Percentiles rank a stretch among this genome's conserved stretches.
These are phyloP conservation scores for Penicillium sp. DNA, from an alignment of 2,329 filamentous ascomycete genomes.

Conservation along the genomic window DNA sequence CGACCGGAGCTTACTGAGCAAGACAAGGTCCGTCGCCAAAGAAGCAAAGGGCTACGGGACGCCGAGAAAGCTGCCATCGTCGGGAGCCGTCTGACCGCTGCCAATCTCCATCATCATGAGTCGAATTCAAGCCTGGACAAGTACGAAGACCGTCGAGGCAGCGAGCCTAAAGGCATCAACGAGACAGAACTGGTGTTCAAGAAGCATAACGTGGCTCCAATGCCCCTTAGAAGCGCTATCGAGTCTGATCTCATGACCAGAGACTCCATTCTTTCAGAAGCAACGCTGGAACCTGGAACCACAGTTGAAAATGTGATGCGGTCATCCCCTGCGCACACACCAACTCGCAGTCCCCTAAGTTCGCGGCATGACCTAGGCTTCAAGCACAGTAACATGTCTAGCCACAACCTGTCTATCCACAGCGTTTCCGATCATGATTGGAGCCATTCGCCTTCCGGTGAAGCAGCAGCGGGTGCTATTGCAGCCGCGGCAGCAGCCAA, in stretches of 20 bases:
- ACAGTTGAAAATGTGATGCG: slow-evolving; percentile 70
- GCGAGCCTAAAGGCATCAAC: slow-evolving; percentile 43
- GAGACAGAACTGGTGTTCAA: slow-evolving; percentile 61
- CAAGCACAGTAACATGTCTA: slow-evolving; percentile 65
- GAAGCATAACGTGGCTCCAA: slow-evolving; percentile 70
- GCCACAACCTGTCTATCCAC: slow-evolving; percentile 55
- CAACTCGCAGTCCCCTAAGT: slow-evolving; percentile 56
- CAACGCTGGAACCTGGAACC: slow-evolving; percentile 74
- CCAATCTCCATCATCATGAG: slow-evolving; percentile 67
- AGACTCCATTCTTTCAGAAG: slow-evolving; percentile 82
- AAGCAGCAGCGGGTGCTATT: slow-evolving; percentile 44
- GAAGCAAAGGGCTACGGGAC: slow-evolving; percentile 60
- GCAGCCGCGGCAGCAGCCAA: slow-evolving; percentile 46
- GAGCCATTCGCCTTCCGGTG: slow-evolving; percentile 35
- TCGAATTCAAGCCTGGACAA: slow-evolving; percentile 63
- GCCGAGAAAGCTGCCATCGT: slow-evolving; percentile 60
- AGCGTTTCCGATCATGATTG: slow-evolving; percentile 50
- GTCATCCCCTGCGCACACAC: slow-evolving; percentile 64
- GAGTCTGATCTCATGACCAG: slow-evolving; percentile 81
- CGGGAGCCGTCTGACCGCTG: slow-evolving; percentile 64
- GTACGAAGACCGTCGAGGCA: slow-evolving; percentile 46
- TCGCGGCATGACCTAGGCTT: slow-evolving; percentile 65
- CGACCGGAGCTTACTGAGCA: slow-evolving; percentile 57
- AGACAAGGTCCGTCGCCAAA: slow-evolving; percentile 58
- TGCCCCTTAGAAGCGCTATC: slow-evolving; percentile 87